Evolutionary conservation across 257 asterid genomes (phyloP), one percentile per base, ranked within the genome.

Genomic region (Coffea canephora): DNA sequence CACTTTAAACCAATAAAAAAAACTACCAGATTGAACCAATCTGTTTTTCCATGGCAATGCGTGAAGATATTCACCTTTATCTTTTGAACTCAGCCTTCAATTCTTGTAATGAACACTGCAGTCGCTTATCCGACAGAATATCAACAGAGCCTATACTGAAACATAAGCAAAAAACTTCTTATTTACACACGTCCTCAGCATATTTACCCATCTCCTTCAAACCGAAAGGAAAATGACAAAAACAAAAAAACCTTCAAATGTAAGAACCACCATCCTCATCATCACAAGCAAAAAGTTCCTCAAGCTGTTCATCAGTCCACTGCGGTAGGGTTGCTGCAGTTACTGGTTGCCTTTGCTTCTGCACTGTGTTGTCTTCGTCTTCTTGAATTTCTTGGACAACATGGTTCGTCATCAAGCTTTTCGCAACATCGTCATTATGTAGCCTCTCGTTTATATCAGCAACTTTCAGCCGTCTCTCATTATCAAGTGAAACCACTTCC

Each of bases 221-320:
- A 27, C 50, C 27, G 21, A 43, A 76, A 45, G 8, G 15, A 67
- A 68, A 55, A 21, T 48, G 41, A 23, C 39, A 25, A 77, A 50
- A 18, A 8, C 21, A 49, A 31, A 45, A 54, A 57, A 0, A 14
- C 1, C 7, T 79, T 62, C 84, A 57, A 82, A 84, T 50, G 31
- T 78, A 66, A 71, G 82, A 34, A 41, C 79, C 81, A 78, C 76
- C 90, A 69, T 87, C 90, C 8, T 85, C 91, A 41, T 87, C 84
- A 16, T 82, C 91, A n/a, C 74, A 82, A 18, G 87, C 89, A 87
- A 91, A 93, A 80, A 95, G 96, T 80, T 91, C 89, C 21, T 85
- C 87, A 59, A 95, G 91, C 80, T 91, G 98, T 78, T 91, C 94
- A 69, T 95, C 98, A 15, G 97, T 94, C 97, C 97, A 94, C 67